Evolutionary conservation across 2,329 filamentous ascomycete species (phyloP), one percentile per base, ranked within the genome.

Genomic region (Aulographum hederae): DNA sequence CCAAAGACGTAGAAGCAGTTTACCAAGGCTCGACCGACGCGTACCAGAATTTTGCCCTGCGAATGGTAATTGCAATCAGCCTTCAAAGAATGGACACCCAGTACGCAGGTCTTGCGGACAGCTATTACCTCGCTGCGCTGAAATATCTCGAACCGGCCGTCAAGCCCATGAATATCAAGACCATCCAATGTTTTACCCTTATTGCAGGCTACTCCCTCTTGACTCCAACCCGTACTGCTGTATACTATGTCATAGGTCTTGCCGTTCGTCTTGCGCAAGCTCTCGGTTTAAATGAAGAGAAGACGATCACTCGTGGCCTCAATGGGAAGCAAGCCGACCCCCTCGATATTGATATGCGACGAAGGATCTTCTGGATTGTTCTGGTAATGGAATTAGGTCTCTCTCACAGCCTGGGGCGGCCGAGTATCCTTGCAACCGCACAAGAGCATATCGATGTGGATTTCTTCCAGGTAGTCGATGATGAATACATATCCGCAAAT

Each of bases 41-140:
- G 1, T 86, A 85, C 50, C 75, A 85, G 47, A 84, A 89, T 44
- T 95, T 94, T 45, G 69, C 86, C 28, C 60, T 91, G 31, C 75
- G 81, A 35, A 85, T 95, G 71, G 81, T 94, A 32, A 73, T 95
- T 46, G 86, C 89, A 18, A 92, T 94, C 46, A 86, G 82, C 50
- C 69, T 95, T 53, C 86, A 95, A 53, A 93, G 91, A 52, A 65
- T 94, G 45, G 81, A 85, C 47, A 70, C 76, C 0, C 74, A 80
- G 40, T 95, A 89, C 51, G 84, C 85, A n/a, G 85, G 85, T 16
- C 61, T 95, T 18, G 86, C 89, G 18, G 86, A 95, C 53, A 85
- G 82, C 48, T 95, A 92, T 56, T 95, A 94, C 46, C 65, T 94
- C 15, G 79, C 85, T 16, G 86, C 86, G 4, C 73, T 95, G 57